Base-by-base conservation (phyloP, 1,284 basidiomycete genomes). In the Ganoderma resinaceum region DNA sequence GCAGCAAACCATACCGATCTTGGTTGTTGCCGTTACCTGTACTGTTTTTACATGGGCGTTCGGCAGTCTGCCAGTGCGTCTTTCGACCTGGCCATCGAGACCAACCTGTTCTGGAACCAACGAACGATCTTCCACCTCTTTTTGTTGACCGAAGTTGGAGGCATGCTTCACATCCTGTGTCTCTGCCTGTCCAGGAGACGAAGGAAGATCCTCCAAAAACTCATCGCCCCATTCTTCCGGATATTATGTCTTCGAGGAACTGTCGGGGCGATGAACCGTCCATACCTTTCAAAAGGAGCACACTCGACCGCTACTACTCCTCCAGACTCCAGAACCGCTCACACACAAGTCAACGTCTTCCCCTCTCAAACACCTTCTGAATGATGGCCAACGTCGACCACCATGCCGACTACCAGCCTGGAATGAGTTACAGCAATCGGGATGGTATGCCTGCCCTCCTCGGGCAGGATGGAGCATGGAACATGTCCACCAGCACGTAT, bases 191-290 rank as follows among this genome's bases (percentile, higher is more conserved):
- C 35, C 23, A 60, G 23, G 58, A 35, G 23, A 52, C 2, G 14
- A 20, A n/a, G 8, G 33, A 20, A 23, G 35, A 38, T 29, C 23
- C 38, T 42, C 23, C 35, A 37, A 31, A 31, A 26, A 8, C 23
- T 60, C 58, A 60, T 40, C 23, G n/a, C 37, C 52, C 35, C 23
- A n/a, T 26, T 11, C 26, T 14, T 60, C 58, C 58, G 37, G 58
- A 60, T 60, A 60, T 60, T 60, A 40, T n/a, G 14, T 7, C 23
- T 35, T 35, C 58, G 37, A 60, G 38, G 58, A 60, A 16, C 35
- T n/a, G 8, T 29, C 20, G 35, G 23, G 58, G 58, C 58, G 58
- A 40, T 60, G 58, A 40, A 16, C 58, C 14, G 16, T 60, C 37
- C 6, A 20, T 14, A 3, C 20, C 55, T 60, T 60, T 60, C 55